Evolutionary conservation across 768 basidiomycete species (phyloP), one percentile per base, ranked within the genome.

Genomic region (Paxillus ammoniavirescens): DNA sequence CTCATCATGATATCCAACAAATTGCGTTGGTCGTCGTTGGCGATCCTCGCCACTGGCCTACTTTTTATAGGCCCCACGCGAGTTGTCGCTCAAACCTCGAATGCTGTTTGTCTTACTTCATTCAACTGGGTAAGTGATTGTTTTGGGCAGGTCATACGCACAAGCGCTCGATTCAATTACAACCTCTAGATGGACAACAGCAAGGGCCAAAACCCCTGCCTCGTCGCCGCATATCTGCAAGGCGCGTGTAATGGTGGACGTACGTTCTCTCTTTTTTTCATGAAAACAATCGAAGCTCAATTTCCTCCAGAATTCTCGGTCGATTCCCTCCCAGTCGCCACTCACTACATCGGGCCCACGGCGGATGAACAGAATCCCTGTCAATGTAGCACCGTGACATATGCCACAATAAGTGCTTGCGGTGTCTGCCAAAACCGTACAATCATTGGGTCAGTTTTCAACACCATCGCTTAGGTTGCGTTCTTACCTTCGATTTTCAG

Each of bases 381-480:
- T 55, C 73, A 77, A 58, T 85, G 84, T 60, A 84, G 73, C 61
- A 76, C 81, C 6, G 78, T 83, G 28, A 75, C 76, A 3, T 86
- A 84, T 57, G 79, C 76, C 12, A 55, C 80, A 23, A 71, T 84
- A 57, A 79, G 77, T 52, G 83, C 84, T 12, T 86, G 84, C 65
- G 81, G 75, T 21, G 62, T 74, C 35, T 86, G 84, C 61, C 84
- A 86, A 62, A 75, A 74, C 35, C 65, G 70, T 30, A 69, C 67
- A 2, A 73, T 69, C 55, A 54, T 77, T 23, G 59, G 54, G 78
- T 76, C 58, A 49, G 67, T 56, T 36, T 21, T 33, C 30, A 17
- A 9, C 28, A 14, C 30, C 30, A 10, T 30, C 9, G 4, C 33
- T 4, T 43, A 50, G 18, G 4, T 10, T 18, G 2, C 21, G 8